phyloP scores from a whole-genome alignment of 106 monocot species.

The Ottelia alismoides region DNA sequence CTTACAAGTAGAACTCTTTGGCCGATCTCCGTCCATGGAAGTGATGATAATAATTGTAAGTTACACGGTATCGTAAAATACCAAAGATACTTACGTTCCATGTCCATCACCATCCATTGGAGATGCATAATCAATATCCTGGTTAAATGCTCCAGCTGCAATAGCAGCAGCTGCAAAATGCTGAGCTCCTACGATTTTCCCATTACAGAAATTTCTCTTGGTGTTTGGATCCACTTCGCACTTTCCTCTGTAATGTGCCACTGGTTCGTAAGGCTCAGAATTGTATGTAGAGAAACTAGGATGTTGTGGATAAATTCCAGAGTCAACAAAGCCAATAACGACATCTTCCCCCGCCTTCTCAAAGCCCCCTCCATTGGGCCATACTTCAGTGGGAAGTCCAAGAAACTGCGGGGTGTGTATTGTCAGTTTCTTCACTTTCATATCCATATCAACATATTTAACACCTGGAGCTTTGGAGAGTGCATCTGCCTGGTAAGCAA shows the following conservation, averaged over 20 bases:
- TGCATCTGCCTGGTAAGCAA: constrained; percentile 52
- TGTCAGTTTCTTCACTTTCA: constrained; percentile 81
- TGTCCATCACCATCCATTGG: constrained; percentile 97
- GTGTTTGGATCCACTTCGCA: constrained; percentile 78
- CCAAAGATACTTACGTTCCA: constrained; percentile 88
- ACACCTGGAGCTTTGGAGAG: constrained; percentile 65
- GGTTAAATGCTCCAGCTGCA: constrained; percentile 89
- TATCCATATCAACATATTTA: constrained; percentile 75
- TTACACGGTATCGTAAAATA: too few species aligned
- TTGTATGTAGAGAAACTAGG: constrained; percentile 75
- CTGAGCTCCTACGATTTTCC: constrained; percentile 94
- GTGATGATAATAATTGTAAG: too few species aligned
- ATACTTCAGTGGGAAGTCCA: constrained; percentile 78
- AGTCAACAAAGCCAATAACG: constrained; percentile 94
- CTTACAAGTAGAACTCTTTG: too few species aligned
- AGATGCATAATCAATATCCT: constrained; percentile 74
- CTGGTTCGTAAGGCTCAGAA: constrained; percentile 65
- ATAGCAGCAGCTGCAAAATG: constrained; percentile 97
- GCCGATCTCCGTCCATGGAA: too few species aligned
- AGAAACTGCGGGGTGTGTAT: constrained; percentile 93
- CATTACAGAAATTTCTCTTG: constrained; percentile 64
- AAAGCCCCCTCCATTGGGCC: constrained; percentile 91
- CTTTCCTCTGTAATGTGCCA: constrained; percentile 69
- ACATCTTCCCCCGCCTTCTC: constrained; percentile 86
- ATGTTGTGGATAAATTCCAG: constrained; percentile 82